Evolutionary conservation across 192 early-diverging fungal genomes (phyloP), one percentile per base, ranked within the genome.

Genomic region (Mortierella hygrophila): DNA sequence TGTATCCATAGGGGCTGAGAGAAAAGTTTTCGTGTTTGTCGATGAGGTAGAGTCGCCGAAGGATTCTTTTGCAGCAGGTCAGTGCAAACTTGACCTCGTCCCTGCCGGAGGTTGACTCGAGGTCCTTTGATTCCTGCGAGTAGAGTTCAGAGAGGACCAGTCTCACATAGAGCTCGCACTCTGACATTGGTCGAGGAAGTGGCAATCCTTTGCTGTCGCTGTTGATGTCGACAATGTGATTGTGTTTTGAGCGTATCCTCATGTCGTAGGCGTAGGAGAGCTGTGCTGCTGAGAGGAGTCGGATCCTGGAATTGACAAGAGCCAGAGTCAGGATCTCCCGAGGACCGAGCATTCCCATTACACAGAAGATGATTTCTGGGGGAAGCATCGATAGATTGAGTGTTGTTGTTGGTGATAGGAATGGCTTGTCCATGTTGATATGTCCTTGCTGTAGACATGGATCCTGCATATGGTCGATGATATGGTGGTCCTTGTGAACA

Each of bases 11-110:
- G 46, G 32, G 42, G 11, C 38, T 9, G 20, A 11, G 0, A 18
- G 35, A 13, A 21, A 10, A 49, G 15, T 35, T 49, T 44, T 35
- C 47, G 26, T 75, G 78, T 7, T 18, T 55, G 38, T 86, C 84
- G 9, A 29, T 42, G 29, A 78, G 49, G 42, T 86, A 86, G 40
- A 86, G 63, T 32, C 84, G 84, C 26, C 79, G 84, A 1, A 86
- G 70, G 6, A 86, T 76, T 18, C 20, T 63, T 75, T 77, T 77
- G 68, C 75, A 60, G 35, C 20, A 77, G 6, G 9, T 6, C 6
- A 86, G 41, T 2, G 78, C 76, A 21, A 47, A 16, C 4, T 32
- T 38, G 21, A 77, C 76, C 42, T 74, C 44, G 1, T 68, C 37
- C 44, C 13, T 68, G 44, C 18, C 60, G 21, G 73, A 52, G 20